These are phyloP conservation scores for Trypanosoma avium DNA, from an alignment of 208 protist genomes.

Conservation along the genomic window DNA sequence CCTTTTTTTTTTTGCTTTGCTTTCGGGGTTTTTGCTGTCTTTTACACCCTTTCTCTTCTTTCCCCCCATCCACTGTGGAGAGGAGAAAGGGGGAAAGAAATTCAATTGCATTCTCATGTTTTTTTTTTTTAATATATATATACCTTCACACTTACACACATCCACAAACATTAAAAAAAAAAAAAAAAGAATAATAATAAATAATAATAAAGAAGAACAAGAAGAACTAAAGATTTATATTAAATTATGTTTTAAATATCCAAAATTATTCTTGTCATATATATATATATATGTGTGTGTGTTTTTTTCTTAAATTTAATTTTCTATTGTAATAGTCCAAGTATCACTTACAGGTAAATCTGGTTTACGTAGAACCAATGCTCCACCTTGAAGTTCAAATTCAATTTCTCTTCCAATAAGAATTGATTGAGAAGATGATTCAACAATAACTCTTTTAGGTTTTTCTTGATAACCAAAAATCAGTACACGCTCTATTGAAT, in stretches of 20 bases:
- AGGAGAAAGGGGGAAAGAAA: too few relatives aligned
- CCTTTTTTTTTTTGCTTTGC: not conserved
- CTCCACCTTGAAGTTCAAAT: conserved; percentile 50
- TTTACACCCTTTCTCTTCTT: conserved; percentile 5
- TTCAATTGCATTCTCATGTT: too few relatives aligned
- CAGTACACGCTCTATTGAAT: conserved; percentile 68
- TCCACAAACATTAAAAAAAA: not conserved
- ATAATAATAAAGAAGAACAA: too few relatives aligned
- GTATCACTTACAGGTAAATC: conserved; percentile 44
- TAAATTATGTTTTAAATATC: too few relatives aligned
- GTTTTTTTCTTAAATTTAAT: conserved; percentile 2
- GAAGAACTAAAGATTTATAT: too few relatives aligned
- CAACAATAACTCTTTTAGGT: conserved; percentile 27
- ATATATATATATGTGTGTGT: too few relatives aligned
- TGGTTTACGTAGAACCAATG: conserved; percentile 65
- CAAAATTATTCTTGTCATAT: too few relatives aligned
- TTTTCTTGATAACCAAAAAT: conserved; percentile 58
- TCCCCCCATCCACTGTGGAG: not conserved
- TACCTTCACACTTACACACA: conserved; percentile 4
- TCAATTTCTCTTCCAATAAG: conserved; percentile 35
- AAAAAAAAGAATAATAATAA: too few relatives aligned
- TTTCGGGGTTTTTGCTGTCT: not conserved
- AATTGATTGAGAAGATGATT: conserved; percentile 4
- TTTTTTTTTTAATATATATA: too few relatives aligned
- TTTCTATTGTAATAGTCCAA: conserved; percentile 60